Conservation (phyloP, 306 rosid genomes). For the Rosa chinensis region DNA sequence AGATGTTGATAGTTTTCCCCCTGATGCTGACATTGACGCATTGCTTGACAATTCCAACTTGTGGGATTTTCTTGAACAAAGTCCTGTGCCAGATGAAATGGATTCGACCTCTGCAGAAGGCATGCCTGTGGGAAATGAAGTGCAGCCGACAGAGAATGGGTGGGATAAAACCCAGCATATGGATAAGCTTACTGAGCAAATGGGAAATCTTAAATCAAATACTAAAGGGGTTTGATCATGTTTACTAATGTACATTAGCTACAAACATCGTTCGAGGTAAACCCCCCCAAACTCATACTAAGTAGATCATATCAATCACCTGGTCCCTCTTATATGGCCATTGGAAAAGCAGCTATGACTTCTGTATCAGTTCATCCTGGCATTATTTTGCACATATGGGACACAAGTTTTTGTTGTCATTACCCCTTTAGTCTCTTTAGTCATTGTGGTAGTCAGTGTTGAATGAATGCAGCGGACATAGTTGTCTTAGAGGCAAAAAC, state of each 20-base stretch:
- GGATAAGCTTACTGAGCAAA: conserved; percentile 83
- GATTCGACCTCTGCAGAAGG: conserved; percentile 46
- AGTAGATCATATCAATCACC: conserved; percentile 24
- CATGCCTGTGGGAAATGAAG: conserved; percentile 41
- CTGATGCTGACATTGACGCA: conserved; percentile 70
- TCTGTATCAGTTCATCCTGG: conserved; percentile 21
- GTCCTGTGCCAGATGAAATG: conserved; percentile 50
- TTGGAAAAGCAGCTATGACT: conserved; percentile 29
- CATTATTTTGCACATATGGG: conserved; percentile 31
- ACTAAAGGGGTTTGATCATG: conserved; percentile 41
- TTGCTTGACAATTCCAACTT: conserved; percentile 53
- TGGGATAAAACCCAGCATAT: conserved; percentile 60
- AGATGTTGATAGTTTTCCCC: conserved; percentile 52
- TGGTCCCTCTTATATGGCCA: conserved; percentile 19
- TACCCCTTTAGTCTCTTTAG: conserved; percentile 12
- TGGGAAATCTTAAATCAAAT: conserved; percentile 84
- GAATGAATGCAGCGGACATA: background rate
- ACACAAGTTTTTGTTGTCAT: conserved; percentile 13
- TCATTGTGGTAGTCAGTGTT: background rate
- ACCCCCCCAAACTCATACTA: conserved; percentile 20
- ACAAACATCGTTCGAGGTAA: conserved; percentile 33
- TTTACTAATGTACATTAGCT: conserved; percentile 45
- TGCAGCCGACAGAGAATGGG: conserved; percentile 57
- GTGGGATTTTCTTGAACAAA: conserved; percentile 62
- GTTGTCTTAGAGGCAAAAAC: background rate